A percentile compares a stretch with the other conserved stretches of the same genome.
Evolutionary conservation across 441 rosid species (phyloP).

Genomic region (Gossypium gossypioides): DNA sequence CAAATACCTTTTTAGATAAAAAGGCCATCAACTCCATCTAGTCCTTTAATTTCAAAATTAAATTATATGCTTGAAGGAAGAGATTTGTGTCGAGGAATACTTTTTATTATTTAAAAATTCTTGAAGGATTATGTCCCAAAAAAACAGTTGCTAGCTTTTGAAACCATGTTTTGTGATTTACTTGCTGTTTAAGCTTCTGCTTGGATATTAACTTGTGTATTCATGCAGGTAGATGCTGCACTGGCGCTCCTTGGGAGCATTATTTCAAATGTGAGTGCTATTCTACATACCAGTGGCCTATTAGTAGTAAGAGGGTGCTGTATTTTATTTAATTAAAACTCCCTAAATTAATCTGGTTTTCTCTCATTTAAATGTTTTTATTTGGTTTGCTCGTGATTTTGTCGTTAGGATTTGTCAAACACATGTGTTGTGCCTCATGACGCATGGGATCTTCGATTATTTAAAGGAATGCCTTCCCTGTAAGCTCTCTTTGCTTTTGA

Average conservation of each 20-base stretch:
- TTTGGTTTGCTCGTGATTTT: constrained; percentile 10
- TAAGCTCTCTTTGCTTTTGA: constrained; percentile 32
- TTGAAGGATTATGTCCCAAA: not conserved
- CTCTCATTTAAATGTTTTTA: not conserved
- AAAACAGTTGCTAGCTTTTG: not conserved
- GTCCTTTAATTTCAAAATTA: not conserved
- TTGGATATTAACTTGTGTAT: constrained; percentile 14
- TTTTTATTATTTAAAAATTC: not conserved
- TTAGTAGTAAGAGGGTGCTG: constrained; percentile 1
- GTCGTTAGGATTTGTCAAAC: constrained; percentile 46
- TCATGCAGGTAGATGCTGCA: constrained; percentile 76
- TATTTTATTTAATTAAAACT: not conserved
- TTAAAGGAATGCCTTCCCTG: constrained; percentile 65
- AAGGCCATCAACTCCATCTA: not conserved
- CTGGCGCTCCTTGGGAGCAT: constrained; percentile 69
- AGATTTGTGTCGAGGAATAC: not conserved
- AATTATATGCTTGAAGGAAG: not conserved
- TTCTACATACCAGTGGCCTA: not conserved
- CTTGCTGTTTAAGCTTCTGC: constrained; percentile 6
- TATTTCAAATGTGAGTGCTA: constrained; percentile 49
- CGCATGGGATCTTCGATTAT: constrained; percentile 77
- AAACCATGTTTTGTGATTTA: not conserved
- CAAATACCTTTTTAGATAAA: not conserved
- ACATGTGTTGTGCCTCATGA: constrained; percentile 65
- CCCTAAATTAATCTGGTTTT: not conserved